These are phyloP conservation scores for Podosphaera xanthii DNA, from an alignment of 2,329 filamentous ascomycete genomes.

Conservation along the genomic window DNA sequence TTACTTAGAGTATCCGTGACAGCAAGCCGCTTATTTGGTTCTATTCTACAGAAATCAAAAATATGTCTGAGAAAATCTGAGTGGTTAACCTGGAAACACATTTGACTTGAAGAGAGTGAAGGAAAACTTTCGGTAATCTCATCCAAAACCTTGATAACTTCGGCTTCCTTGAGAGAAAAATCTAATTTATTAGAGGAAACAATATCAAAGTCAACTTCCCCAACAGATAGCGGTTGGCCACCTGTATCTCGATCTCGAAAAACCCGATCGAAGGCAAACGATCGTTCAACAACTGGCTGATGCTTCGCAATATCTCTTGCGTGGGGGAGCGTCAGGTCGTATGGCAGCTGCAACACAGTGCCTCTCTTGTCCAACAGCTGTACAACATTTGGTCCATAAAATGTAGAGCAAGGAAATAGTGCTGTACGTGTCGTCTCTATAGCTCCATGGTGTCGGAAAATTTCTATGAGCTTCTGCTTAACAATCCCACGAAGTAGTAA, in stretches of 20 bases:
- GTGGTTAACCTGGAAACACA: slow-evolving; percentile 84
- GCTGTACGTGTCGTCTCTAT: slow-evolving; percentile 54
- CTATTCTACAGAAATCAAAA: slow-evolving; percentile 76
- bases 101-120: slow-evolving; percentile 41
- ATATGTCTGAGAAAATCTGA: slow-evolving; percentile 66
- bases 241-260: slow-evolving; percentile 61
- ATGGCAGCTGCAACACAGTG: slow-evolving; percentile 81
- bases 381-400: slow-evolving; percentile 54
- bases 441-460: slow-evolving; percentile 79
- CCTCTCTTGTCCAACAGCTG: slow-evolving; percentile 64
- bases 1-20: slow-evolving; percentile 72
- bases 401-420: slow-evolving; percentile 60
- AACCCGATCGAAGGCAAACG: slow-evolving; percentile 71
- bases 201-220: slow-evolving; percentile 91
- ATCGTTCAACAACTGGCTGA: slow-evolving; percentile 44
- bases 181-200: slow-evolving; percentile 65
- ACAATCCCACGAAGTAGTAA: slow-evolving; percentile 45
- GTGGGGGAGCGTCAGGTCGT: slow-evolving; percentile 74
- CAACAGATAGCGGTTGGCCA: slow-evolving; percentile 59
- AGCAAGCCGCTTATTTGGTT: slow-evolving; percentile 37
- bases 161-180: slow-evolving; percentile 72
- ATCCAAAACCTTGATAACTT: slow-evolving; percentile 82
- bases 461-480: slow-evolving; percentile 47
- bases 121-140: slow-evolving; percentile 71
- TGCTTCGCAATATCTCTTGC: slow-evolving; percentile 63